Evolutionary conservation across 1,139 yeast genomes (phyloP), one percentile per base, ranked within the genome.

Genomic region (Taphrina pruni): DNA sequence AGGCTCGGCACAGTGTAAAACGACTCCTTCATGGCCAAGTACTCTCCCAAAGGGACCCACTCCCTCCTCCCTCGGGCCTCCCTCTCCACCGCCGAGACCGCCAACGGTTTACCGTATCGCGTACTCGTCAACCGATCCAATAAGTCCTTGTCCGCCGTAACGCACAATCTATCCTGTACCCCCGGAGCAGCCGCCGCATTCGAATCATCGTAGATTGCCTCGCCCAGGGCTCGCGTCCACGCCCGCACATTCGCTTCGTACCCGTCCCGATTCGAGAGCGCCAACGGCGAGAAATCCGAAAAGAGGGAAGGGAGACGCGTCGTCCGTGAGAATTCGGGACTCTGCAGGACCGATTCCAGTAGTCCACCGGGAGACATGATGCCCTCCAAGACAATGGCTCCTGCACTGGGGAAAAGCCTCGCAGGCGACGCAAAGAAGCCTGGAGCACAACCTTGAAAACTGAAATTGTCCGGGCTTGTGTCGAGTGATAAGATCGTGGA

Each of bases 201-300:
- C 32, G 32, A 26, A 26, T 26, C 4, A 73, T 50, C 36, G 26
- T 35, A 70, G 11, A 77, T 70, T 48, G 78, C 74, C 45, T 76
- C 75, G 32, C 72, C 58, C 14, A 83, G 74, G 2, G 80, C 77
- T 2, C 75, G 72, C 62, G 77, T 78, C 95, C 95, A 89, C 0
- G 91, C 88, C 1, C 78, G 77, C n/a, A 88, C 72, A 74, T 89
- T 89, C 35, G 94, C 94, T 50, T 82, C 85, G 73, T 81, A 88
- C 0, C 95, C 95, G 72, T 87, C 92, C 0, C 84, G 85, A 75
- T 89, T 89, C 32, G 83, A 74, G 9, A 81, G 83, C 73, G 81
- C 80, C 48, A 86, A 80, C 11, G 81, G 80, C 7, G 79, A 76
- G 74, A 88, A 88, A 76, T 88, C 85, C 12, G 89, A 84, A 75